phyloP scores from a whole-genome alignment of 2,329 filamentous ascomycete species.

The Colletotrichum acutatum region DNA sequence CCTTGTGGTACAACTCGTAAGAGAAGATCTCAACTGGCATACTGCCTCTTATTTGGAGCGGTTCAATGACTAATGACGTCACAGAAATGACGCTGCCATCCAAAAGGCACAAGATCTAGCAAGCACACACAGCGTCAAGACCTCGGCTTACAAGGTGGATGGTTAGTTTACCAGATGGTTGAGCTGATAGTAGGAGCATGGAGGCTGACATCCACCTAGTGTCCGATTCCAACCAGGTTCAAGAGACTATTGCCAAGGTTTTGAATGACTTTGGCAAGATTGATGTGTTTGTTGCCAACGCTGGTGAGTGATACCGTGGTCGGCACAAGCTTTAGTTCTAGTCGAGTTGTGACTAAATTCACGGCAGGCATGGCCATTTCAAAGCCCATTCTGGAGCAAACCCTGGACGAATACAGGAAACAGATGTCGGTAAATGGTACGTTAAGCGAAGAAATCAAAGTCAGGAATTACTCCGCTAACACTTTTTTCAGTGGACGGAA shows the following conservation, averaged over 20 bases:
- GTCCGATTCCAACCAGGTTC: slow-evolving; percentile 50
- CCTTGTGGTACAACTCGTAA: slow-evolving; percentile 49
- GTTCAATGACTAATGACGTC: neutral
- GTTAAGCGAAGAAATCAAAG: too few relatives aligned
- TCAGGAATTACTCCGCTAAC: too few relatives aligned
- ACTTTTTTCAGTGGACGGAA: slow-evolving; percentile 53
- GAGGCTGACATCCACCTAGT: slow-evolving; percentile 43
- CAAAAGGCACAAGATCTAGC: slow-evolving; percentile 47
- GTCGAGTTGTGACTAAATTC: rapidly evolving
- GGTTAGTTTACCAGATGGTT: slow-evolving; percentile 37
- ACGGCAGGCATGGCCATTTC: slow-evolving; percentile 58
- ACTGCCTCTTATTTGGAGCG: neutral
- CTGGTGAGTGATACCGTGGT: slow-evolving; percentile 41
- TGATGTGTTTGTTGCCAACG: slow-evolving; percentile 56
- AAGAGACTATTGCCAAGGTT: slow-evolving; percentile 46
- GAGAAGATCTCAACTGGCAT: neutral
- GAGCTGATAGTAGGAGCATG: neutral
- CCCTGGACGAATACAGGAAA: slow-evolving; percentile 60
- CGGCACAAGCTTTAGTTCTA: too few relatives aligned
- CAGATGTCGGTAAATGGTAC: slow-evolving; percentile 67
- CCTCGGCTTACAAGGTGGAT: slow-evolving; percentile 56
- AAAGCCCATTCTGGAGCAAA: slow-evolving; percentile 65
- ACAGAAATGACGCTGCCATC: slow-evolving; percentile 43
- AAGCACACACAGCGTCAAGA: slow-evolving; percentile 47
- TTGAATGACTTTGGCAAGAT: slow-evolving; percentile 53